These are phyloP conservation scores for Kappamyces sp. DNA, from an alignment of 192 early-diverging fungal species.

Conservation along the genomic window DNA sequence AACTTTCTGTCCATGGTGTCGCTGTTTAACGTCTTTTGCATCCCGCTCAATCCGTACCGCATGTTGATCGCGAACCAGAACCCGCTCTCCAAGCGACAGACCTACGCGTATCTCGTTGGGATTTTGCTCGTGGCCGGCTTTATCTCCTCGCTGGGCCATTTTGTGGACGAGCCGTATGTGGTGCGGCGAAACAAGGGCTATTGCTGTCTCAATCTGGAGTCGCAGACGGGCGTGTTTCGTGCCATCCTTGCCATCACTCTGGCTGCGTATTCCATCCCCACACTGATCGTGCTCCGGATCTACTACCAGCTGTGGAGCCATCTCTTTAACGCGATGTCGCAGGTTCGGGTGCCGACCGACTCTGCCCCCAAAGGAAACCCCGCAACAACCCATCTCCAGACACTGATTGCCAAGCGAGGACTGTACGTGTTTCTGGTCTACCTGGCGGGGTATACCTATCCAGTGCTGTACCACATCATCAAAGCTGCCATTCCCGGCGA, in stretches of 20 bases:
- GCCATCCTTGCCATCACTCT: background rate
- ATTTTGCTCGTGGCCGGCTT: slow-evolving; percentile 4
- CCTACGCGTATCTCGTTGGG: background rate
- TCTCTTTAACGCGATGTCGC: background rate
- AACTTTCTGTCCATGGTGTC: slow-evolving; percentile 9
- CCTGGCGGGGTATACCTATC: slow-evolving; percentile 9
- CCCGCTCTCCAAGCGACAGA: background rate
- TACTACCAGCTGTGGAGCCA: slow-evolving; percentile 3
- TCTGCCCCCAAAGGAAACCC: background rate
- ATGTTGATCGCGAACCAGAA: background rate
- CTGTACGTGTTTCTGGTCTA: slow-evolving; percentile 10
- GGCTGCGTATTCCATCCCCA: background rate
- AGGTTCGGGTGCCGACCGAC: slow-evolving; percentile 1
- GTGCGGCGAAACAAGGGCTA: slow-evolving; percentile 2
- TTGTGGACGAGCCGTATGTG: slow-evolving; percentile 4
- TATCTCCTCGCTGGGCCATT: background rate
- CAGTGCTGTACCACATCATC: slow-evolving; percentile 6
- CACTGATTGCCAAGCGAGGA: slow-evolving; percentile 2
- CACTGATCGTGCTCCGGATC: background rate
- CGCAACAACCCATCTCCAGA: background rate
- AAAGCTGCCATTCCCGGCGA: slow-evolving; percentile 3
- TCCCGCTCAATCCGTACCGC: slow-evolving; percentile 3
- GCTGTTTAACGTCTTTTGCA: slow-evolving; percentile 8
- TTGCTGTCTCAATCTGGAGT: slow-evolving; percentile 7
- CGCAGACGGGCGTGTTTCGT: background rate